Conservation (phyloP, 768 basidiomycete species). For the Agaricus subrufescens region DNA sequence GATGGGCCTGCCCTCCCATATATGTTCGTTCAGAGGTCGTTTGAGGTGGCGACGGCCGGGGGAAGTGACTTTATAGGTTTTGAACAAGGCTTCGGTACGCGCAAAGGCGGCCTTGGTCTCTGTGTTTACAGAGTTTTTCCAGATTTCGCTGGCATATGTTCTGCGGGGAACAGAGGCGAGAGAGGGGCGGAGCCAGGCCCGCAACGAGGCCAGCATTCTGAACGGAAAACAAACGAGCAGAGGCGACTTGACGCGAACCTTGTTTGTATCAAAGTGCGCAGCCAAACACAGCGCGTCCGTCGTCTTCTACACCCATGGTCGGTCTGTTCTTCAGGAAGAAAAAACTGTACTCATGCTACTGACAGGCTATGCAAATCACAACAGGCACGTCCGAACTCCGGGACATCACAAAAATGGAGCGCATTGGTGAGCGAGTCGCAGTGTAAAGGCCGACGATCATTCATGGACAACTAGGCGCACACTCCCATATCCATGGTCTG, state of each 20-base stretch:
- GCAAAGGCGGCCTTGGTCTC: slow-evolving; percentile 40
- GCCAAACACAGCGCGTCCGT: slow-evolving; percentile 14
- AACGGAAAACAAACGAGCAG: slow-evolving; percentile 18
- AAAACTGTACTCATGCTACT: neutral
- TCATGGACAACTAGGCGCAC: slow-evolving; percentile 53
- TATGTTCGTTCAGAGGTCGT: slow-evolving; percentile 75
- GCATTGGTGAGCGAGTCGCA: slow-evolving; percentile 55
- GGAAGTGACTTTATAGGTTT: slow-evolving; percentile 86
- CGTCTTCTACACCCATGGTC: slow-evolving; percentile 10
- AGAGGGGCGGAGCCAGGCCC: slow-evolving; percentile 37
- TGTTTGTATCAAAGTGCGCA: slow-evolving; percentile 13
- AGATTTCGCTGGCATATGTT: slow-evolving; percentile 36
- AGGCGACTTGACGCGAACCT: slow-evolving; percentile 6
- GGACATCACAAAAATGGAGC: slow-evolving; percentile 91
- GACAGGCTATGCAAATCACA: slow-evolving; percentile 64
- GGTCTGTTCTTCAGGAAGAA: neutral
- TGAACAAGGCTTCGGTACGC: slow-evolving; percentile 59
- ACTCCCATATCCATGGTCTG: slow-evolving; percentile 93
- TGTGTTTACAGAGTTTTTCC: slow-evolving; percentile 29
- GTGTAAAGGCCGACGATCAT: neutral
- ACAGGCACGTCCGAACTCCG: slow-evolving; percentile 76
- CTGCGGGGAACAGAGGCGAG: slow-evolving; percentile 17
- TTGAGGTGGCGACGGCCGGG: slow-evolving; percentile 84
- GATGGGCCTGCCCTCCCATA: slow-evolving; percentile 84
- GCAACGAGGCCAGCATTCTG: slow-evolving; percentile 38